Conservation (phyloP, 495 filamentous ascomycete species). For the Aspergillus ostianus region DNA sequence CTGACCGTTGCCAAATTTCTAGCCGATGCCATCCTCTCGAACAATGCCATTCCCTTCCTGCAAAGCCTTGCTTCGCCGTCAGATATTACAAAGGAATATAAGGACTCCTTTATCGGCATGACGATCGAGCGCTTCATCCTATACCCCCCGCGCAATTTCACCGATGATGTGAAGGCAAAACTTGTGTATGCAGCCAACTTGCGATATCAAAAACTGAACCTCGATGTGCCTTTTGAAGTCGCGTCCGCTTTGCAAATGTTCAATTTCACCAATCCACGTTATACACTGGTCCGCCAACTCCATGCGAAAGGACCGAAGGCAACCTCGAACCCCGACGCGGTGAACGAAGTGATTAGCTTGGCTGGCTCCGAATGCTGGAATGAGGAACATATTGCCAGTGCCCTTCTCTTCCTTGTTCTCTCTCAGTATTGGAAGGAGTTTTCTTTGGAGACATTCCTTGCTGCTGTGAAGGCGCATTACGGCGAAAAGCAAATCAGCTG, state of each 20-base stretch:
- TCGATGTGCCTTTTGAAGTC: slow-evolving; percentile 67
- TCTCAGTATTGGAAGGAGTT: slow-evolving; percentile 65
- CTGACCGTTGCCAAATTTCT: slow-evolving; percentile 27
- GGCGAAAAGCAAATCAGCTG: slow-evolving; percentile 67
- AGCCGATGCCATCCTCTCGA: slow-evolving; percentile 83
- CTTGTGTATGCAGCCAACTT: slow-evolving; percentile 63
- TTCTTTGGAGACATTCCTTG: slow-evolving; percentile 70
- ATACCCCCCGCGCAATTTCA: slow-evolving; percentile 78
- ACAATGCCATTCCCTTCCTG: slow-evolving; percentile 71
- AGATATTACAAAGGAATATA: slow-evolving; percentile 61
- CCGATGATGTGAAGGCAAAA: slow-evolving; percentile 66
- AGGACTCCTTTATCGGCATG: slow-evolving; percentile 63
- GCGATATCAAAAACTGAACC: slow-evolving; percentile 62
- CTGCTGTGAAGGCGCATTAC: slow-evolving; percentile 55
- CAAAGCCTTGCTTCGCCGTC: slow-evolving; percentile 61
- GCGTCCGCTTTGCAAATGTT: slow-evolving; percentile 71
- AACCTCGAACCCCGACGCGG: slow-evolving; percentile 52
- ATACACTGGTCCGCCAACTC: slow-evolving; percentile 71
- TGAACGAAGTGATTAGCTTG: slow-evolving; percentile 63
- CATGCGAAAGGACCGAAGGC: slow-evolving; percentile 67
- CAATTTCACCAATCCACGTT: slow-evolving; percentile 62
- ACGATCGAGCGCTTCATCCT: slow-evolving; percentile 80
- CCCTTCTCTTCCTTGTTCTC: slow-evolving; percentile 78
- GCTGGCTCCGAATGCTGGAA: slow-evolving; percentile 65
- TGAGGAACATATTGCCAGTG: slow-evolving; percentile 79